These are phyloP conservation scores for Cenchrus americanus DNA, from an alignment of 176 grass and related monocot genomes.

Conservation along the genomic window DNA sequence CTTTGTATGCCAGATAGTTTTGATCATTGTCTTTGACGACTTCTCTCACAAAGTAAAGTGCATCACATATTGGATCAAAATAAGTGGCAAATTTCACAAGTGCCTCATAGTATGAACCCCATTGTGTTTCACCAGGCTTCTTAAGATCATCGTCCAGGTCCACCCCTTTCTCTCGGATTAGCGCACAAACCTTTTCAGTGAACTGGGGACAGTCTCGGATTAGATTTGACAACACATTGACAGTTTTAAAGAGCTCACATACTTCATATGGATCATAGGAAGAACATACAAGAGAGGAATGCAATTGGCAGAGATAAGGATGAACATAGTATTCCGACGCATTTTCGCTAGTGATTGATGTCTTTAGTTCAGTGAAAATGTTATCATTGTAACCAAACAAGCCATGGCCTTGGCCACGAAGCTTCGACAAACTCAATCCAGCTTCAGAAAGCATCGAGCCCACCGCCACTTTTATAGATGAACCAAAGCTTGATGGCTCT, in stretches of 20 bases:
- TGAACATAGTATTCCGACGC: slow-evolving; percentile 21
- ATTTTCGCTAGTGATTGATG: neutral
- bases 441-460: slow-evolving; percentile 31
- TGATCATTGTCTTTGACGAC: neutral
- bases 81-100: slow-evolving; percentile 29
- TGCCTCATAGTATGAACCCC: slow-evolving; percentile 45
- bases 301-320: slow-evolving; percentile 15
- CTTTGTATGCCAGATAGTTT: neutral
- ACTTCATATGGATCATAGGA: neutral
- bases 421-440: slow-evolving; percentile 37
- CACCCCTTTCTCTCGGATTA: slow-evolving; percentile 36
- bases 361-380: slow-evolving; percentile 9
- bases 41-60: slow-evolving; percentile 5
- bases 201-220: slow-evolving; percentile 16
- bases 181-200: slow-evolving; percentile 19
- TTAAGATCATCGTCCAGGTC: slow-evolving; percentile 25
- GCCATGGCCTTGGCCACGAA: slow-evolving; percentile 31
- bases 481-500: neutral
- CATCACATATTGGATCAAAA: slow-evolving; percentile 20
- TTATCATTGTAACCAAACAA: neutral
- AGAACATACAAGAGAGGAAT: slow-evolving; percentile 13
- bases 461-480: neutral
- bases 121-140: slow-evolving; percentile 36
- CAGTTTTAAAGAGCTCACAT: neutral
- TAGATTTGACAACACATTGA: slow-evolving; percentile 26